Evolutionary conservation across 768 basidiomycete species (phyloP), one percentile per base, ranked within the genome.

Genomic region (Filobasidium wieringae): DNA sequence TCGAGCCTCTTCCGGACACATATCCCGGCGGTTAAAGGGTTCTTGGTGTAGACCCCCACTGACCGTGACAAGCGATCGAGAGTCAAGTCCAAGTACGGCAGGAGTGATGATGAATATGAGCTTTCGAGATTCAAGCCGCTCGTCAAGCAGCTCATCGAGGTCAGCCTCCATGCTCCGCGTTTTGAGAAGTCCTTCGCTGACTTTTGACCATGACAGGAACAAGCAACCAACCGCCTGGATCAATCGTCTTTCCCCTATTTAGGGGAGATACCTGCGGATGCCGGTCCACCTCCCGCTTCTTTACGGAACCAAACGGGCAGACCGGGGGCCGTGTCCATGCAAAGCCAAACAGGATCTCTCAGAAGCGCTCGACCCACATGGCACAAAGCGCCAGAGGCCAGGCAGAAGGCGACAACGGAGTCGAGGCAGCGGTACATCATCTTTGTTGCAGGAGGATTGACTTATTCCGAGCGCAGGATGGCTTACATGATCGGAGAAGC

Each of bases 381-480:
- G 91, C 88, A 90, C 70, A 82, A 84, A 65, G 84, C 85, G 1
- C 82, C 82, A 4, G 70, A 69, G 9, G 66, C 67, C 3, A 40
- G 72, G 2, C 53, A 66, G 40, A 67, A 67, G 29, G 80, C 72
- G 75, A 77, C 84, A 33, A 78, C 80, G 29, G 76, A 77, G 51
- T 71, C 73, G 2, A 72, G 66, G 58, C 85, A 88, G 72, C 80
- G 93, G 29, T 67, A 95, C 14, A 78, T 99, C 33, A 81, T 96
- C 17, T 97, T 97, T 73, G 78, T 96, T 24, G 87, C 88, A 14
- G 95, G 95, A 33, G 95, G 95, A 1, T 84, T 92, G 80, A 92
- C 95, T 1, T 91, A 90, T 71, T 93, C 91, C 0, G 95, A 99
- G 74, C 85, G 92, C 74, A 80, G 93, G 59, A 83, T 90, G 66